Percentiles rank a stretch among this genome's conserved stretches.
Conservation (phyloP, 345 rosid genomes). For the Eutrema japonicum region DNA sequence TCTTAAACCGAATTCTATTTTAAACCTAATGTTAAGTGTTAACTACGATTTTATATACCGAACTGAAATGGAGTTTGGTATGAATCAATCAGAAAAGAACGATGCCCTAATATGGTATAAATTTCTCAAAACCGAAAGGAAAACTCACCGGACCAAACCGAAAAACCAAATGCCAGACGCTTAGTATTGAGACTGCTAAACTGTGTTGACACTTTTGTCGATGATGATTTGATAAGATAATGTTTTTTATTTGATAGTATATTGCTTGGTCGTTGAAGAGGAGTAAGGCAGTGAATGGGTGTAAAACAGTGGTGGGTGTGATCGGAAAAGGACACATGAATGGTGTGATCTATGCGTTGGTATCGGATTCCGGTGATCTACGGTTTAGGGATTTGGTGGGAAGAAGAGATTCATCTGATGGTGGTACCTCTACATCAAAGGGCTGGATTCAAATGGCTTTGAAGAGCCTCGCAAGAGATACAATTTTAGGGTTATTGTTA, state of each 20-base stretch:
- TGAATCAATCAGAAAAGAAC: not conserved
- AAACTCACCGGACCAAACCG: not conserved
- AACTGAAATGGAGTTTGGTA: too few relatives aligned
- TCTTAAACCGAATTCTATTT: not conserved
- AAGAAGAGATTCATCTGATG: constrained; percentile 45
- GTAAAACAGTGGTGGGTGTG: constrained; percentile 78
- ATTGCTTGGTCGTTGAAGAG: constrained; percentile 91
- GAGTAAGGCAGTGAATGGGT: constrained; percentile 83
- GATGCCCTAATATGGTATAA: not conserved
- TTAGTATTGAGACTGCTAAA: not conserved
- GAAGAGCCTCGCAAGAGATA: constrained; percentile 57
- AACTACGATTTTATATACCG: too few relatives aligned
- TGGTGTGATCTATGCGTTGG: constrained; percentile 74
- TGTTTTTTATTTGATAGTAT: constrained; percentile 50
- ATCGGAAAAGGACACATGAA: constrained; percentile 90
- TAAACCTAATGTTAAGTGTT: too few relatives aligned
- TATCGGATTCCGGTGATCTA: constrained; percentile 73
- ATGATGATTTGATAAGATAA: not conserved
- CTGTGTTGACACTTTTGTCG: not conserved
- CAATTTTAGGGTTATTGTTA: constrained; percentile 51
- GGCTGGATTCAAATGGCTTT: constrained; percentile 46
- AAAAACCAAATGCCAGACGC: not conserved
- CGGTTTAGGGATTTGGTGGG: constrained; percentile 78
- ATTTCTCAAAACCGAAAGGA: too few relatives aligned
- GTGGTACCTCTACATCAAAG: constrained; percentile 28